phyloP scores from a whole-genome alignment of 2,329 filamentous ascomycete genomes.

The Teratosphaeriaceae sp. region DNA sequence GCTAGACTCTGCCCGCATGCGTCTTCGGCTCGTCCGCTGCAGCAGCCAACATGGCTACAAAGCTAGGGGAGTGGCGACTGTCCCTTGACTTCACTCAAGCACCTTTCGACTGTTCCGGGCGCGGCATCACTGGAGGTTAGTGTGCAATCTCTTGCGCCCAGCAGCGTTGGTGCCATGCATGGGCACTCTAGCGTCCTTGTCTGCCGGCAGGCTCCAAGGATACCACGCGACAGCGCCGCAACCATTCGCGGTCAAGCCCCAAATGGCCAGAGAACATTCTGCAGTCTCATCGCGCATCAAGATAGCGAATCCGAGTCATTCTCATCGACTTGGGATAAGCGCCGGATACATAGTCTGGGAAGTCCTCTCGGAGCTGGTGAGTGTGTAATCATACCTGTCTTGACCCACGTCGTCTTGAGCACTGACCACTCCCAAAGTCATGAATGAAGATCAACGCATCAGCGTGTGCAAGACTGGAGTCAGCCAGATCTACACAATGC shows the following conservation, averaged over 20 bases:
- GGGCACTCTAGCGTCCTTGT: background rate
- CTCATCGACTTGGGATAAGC: too few relatives aligned
- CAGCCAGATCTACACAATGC: slow-evolving; percentile 27
- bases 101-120: background rate
- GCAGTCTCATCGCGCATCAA: too few relatives aligned
- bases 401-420: too few relatives aligned
- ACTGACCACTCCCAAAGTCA: slow-evolving; percentile 5
- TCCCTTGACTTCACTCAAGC: background rate
- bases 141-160: background rate
- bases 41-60: background rate
- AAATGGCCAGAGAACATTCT: background rate
- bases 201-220: background rate
- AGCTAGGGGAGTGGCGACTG: background rate
- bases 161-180: background rate
- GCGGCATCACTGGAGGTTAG: background rate
- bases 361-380: too few relatives aligned
- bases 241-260: background rate
- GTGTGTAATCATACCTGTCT: too few relatives aligned
- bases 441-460: slow-evolving; percentile 26
- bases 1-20: background rate
- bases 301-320: too few relatives aligned
- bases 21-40: background rate
- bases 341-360: too few relatives aligned
- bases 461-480: slow-evolving; percentile 25
- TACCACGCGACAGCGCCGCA: background rate